Evolutionary conservation across 768 basidiomycete genomes (phyloP).

Genomic region (Boletus reticuloceps): DNA sequence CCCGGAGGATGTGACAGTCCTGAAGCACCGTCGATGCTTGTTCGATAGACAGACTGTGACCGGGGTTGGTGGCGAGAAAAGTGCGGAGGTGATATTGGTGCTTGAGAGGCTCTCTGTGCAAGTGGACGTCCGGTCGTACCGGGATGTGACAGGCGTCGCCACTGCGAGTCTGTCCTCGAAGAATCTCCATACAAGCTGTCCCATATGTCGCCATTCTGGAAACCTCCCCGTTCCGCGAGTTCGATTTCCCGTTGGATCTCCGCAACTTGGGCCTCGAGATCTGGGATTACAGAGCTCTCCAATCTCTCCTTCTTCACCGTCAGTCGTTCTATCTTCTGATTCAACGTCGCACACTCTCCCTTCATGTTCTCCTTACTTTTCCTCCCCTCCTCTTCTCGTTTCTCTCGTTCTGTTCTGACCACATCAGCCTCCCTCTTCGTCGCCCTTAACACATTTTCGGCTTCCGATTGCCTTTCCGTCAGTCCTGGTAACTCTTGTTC

Average conservation of each 20-base stretch:
- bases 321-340: slow-evolving; percentile 66
- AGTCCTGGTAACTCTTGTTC: slow-evolving; percentile 41
- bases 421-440: slow-evolving; percentile 46
- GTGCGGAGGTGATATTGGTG: slow-evolving; percentile 27
- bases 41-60: slow-evolving; percentile 24
- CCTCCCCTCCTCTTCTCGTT: slow-evolving; percentile 47
- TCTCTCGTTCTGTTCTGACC: slow-evolving; percentile 44
- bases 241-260: slow-evolving; percentile 63
- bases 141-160: slow-evolving; percentile 27
- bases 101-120: slow-evolving; percentile 12
- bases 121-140: slow-evolving; percentile 27
- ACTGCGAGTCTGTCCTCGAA: slow-evolving; percentile 19
- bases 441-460: slow-evolving; percentile 39
- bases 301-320: slow-evolving; percentile 63
- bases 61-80: slow-evolving; percentile 27
- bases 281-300: slow-evolving; percentile 54
- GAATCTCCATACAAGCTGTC: slow-evolving; percentile 13
- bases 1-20: slow-evolving; percentile 18
- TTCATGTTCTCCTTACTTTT: slow-evolving; percentile 56
- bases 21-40: slow-evolving; percentile 12
- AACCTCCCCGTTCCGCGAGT: slow-evolving; percentile 26
- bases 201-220: slow-evolving; percentile 17
- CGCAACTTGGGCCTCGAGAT: slow-evolving; percentile 65
- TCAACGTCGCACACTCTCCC: slow-evolving; percentile 53
- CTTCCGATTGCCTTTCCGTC: slow-evolving; percentile 39